Conservation (phyloP, 2,329 filamentous ascomycete genomes). For the Neopestalotiopsis rosae region DNA sequence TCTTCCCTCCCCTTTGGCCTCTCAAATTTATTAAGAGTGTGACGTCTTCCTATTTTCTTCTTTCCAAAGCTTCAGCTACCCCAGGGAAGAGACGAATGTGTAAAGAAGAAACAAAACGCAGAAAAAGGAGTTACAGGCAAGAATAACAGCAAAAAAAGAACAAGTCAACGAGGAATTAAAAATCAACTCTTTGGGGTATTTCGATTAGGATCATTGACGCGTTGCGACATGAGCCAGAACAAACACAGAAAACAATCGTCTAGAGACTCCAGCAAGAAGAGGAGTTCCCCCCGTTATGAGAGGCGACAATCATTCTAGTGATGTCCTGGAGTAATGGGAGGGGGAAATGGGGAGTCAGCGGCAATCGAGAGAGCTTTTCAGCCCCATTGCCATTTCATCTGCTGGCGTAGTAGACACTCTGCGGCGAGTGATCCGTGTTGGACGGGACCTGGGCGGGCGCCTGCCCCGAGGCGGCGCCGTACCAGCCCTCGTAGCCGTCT, state of each 20-base stretch:
- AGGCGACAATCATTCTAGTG: background rate
- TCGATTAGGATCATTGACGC: background rate
- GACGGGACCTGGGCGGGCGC: conserved; percentile 26
- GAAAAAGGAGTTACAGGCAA: background rate
- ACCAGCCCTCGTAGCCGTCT: conserved; percentile 37
- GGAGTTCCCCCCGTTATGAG: too few relatives aligned
- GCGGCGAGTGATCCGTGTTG: conserved; percentile 30
- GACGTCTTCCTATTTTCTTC: background rate
- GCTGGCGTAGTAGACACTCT: conserved; percentile 40
- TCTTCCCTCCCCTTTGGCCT: background rate
- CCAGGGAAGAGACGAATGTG: background rate
- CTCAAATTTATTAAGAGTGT: background rate
- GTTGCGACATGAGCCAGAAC: background rate
- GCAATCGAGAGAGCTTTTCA: too few relatives aligned
- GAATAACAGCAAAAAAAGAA: background rate
- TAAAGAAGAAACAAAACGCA: background rate
- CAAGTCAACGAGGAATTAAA: background rate
- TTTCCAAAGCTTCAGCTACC: background rate
- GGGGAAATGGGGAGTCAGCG: background rate
- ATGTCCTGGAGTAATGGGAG: background rate
- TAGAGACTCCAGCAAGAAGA: background rate
- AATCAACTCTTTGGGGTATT: conserved; percentile 2
- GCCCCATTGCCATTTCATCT: conserved; percentile 24
- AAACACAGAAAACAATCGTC: background rate
- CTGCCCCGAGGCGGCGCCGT: conserved; percentile 44